Evolutionary conservation across 345 rosid species (phyloP).

Genomic region (Ailanthus altissimus): DNA sequence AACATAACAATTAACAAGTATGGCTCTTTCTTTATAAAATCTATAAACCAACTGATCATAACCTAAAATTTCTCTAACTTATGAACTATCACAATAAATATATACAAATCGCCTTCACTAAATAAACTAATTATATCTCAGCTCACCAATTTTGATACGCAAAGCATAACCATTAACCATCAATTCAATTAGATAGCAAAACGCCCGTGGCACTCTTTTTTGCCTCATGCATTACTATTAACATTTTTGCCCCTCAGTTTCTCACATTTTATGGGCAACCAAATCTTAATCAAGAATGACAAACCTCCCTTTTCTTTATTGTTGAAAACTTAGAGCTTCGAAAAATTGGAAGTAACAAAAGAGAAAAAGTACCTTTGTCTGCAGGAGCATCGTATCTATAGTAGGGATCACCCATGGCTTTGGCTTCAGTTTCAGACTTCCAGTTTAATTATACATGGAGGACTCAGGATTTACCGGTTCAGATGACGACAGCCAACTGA

Average conservation of each 20-base stretch:
- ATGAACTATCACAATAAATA: not conserved
- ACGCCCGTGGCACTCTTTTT: not conserved
- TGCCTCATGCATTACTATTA: not conserved
- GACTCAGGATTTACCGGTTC: no score
- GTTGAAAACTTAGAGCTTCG: not conserved
- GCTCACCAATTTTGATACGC: not conserved
- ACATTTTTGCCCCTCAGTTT: not conserved
- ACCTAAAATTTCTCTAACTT: not conserved
- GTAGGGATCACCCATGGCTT: conserved; percentile 39
- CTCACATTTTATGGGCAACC: not conserved
- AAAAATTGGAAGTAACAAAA: not conserved
- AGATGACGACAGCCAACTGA: no score
- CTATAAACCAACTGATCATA: not conserved
- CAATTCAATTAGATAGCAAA: not conserved
- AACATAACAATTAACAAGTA: not conserved
- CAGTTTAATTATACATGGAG: not conserved
- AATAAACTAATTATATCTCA: not conserved
- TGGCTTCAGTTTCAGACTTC: not conserved
- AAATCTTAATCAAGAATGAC: not conserved
- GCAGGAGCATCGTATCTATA: conserved; percentile 31
- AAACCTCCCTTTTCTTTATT: no score
- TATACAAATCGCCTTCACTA: not conserved
- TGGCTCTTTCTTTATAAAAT: not conserved
- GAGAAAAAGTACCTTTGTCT: conserved; percentile 30
- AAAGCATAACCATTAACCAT: not conserved